phyloP scores from a whole-genome alignment of 345 rosid species.

The Lepidium didymum region DNA sequence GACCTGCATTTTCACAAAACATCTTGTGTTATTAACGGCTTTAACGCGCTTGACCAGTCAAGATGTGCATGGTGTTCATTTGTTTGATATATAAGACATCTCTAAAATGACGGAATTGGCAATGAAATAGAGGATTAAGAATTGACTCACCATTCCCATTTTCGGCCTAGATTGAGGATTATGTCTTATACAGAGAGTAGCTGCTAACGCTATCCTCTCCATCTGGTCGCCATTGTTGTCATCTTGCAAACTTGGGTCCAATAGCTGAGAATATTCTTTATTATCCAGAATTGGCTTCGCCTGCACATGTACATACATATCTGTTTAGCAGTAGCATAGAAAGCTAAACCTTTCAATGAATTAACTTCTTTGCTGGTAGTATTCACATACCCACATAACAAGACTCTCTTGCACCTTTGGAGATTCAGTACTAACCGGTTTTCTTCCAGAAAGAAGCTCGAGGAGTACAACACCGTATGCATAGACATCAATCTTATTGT shows the following conservation, averaged over 20 bases:
- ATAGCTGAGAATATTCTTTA: conserved; percentile 45
- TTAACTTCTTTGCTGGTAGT: not conserved
- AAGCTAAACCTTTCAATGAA: not conserved
- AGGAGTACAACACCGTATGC: conserved; percentile 95
- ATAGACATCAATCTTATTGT: conserved; percentile 80
- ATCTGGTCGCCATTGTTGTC: conserved; percentile 41
- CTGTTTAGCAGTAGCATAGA: not conserved
- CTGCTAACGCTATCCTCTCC: conserved; percentile 80
- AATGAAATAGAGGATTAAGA: not conserved
- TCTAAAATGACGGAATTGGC: not conserved
- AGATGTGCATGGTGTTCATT: not conserved
- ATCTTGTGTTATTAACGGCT: not conserved
- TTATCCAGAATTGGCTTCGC: conserved; percentile 66
- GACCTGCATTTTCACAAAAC: conserved; percentile 38
- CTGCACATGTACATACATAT: conserved; percentile 30
- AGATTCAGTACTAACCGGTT: conserved; percentile 52
- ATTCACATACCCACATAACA: conserved; percentile 82
- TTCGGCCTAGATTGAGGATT: conserved; percentile 61
- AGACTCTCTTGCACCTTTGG: conserved; percentile 81
- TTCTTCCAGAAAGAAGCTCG: conserved; percentile 93
- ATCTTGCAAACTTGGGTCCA: conserved; percentile 45
- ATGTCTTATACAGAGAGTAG: conserved; percentile 73
- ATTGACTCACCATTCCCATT: conserved; percentile 55
- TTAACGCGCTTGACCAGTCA: not conserved
- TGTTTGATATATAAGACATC: not conserved